A percentile compares a stretch with the other conserved stretches of the same genome.
These are phyloP conservation scores for Calophaca sinica DNA, from an alignment of 306 rosid species.

Conservation along the genomic window DNA sequence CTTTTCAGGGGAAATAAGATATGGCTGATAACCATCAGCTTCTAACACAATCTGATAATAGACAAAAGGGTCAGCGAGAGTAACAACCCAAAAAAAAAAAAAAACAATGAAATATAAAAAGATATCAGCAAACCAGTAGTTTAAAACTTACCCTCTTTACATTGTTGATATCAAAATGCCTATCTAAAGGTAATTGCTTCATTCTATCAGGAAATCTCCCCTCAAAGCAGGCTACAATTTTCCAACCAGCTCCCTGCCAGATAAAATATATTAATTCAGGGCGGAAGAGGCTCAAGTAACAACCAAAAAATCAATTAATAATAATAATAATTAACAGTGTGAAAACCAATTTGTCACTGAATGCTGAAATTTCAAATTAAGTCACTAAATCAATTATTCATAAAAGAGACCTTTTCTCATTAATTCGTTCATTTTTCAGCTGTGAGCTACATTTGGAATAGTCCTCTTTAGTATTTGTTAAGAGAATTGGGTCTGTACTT, in stretches of 20 bases:
- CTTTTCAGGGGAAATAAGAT: constrained; percentile 98
- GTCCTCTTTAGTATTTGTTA: not conserved
- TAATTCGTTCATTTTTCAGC: not conserved
- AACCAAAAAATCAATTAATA: not conserved
- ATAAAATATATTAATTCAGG: constrained; percentile 30
- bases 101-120: constrained; percentile 2
- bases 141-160: constrained; percentile 84
- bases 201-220: constrained; percentile 95
- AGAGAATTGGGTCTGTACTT: not conserved
- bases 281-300: not conserved
- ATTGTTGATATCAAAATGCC: constrained; percentile 95
- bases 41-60: constrained; percentile 87
- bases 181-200: constrained; percentile 92
- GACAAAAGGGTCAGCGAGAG: constrained; percentile 24
- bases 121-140: constrained; percentile 8
- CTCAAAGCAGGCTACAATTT: constrained; percentile 95
- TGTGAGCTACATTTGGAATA: not conserved
- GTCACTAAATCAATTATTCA: not conserved
- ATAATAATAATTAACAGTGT: not conserved
- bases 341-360: constrained; percentile 9
- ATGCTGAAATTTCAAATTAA: constrained; percentile 21
- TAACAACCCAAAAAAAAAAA: not conserved
- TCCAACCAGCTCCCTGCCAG: constrained; percentile 98
- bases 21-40: constrained; percentile 99
- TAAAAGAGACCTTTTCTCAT: not conserved